Evolutionary conservation across 208 protist genomes (phyloP).

Genomic region (Wallacemonas rigidus): DNA sequence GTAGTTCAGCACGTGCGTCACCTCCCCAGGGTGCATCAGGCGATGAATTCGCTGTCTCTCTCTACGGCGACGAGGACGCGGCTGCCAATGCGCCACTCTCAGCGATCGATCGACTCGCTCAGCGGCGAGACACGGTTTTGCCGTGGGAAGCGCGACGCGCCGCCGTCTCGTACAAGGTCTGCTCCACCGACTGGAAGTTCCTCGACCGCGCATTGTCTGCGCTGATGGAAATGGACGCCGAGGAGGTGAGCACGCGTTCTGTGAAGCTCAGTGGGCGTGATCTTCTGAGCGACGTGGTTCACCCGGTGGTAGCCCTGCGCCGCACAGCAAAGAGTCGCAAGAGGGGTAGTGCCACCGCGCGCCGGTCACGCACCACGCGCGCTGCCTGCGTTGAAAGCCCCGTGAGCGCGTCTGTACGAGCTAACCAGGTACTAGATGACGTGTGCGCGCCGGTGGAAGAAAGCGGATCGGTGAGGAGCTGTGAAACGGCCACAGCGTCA

Average conservation of each 20-base stretch:
- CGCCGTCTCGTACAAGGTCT: slow-evolving; percentile 44
- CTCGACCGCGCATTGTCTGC: slow-evolving; percentile 52
- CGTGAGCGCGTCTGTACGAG: too few relatives aligned
- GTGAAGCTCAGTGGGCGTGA: slow-evolving; percentile 43
- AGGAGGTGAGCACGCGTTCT: slow-evolving; percentile 40
- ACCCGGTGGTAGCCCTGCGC: slow-evolving; percentile 38
- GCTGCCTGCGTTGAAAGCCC: not conserved
- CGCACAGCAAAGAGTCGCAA: not conserved
- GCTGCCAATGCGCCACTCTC: not conserved
- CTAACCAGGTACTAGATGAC: too few relatives aligned
- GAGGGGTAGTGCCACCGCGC: not conserved
- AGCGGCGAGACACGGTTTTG: slow-evolving; percentile 33
- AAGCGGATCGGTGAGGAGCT: too few relatives aligned
- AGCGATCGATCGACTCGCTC: not conserved
- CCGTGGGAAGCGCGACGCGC: slow-evolving; percentile 73
- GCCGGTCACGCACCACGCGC: not conserved
- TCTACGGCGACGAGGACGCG: slow-evolving; percentile 16
- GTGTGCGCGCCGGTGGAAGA: too few relatives aligned
- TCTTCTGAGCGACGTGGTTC: slow-evolving; percentile 53
- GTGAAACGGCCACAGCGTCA: too few relatives aligned
- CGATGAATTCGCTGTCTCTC: not conserved
- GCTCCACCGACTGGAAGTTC: slow-evolving; percentile 56
- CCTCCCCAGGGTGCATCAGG: not conserved
- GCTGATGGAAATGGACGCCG: slow-evolving; percentile 37
- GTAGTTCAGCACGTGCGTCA: not conserved